Evolutionary conservation across 192 early-diverging fungal species (phyloP), one percentile per base, ranked within the genome.

Genomic region (Powellomyces hirtus): DNA sequence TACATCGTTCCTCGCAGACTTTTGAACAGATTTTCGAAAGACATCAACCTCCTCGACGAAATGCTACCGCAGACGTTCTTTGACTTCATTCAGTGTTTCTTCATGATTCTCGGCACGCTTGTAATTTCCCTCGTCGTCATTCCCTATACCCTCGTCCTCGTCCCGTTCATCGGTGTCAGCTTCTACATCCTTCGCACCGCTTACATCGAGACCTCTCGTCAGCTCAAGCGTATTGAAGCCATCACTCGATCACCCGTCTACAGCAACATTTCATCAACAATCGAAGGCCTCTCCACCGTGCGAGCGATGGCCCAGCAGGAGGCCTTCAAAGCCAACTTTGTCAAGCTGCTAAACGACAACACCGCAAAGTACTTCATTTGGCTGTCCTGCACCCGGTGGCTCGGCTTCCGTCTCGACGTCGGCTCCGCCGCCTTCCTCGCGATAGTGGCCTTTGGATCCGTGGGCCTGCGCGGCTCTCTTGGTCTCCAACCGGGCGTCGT

Each of bases 261-360:
- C 77, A 51, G 81, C 70, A 66, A 64, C 77, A 27, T 91, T 78
- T 72, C 78, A 6, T 79, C 88, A 26, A 81, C 90, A 0, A 59
- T 91, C 34, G 91, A 88, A 20, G 92, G 91, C 0, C 69, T 88
- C 26, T 80, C 85, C 0, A 82, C 83, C 44, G 88, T 94, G 42
- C 84, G 91, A 37, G 79, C 90, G 0, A 38, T 45, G 45, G 35
- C 35, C 35, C 59, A 38, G 4, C 34, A 36, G 35, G 59, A 33
- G 38, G 36, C 75, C 33, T 77, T 85, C 67, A 73, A 75, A 33
- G 83, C 77, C 2, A 80, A 83, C 31, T 86, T 89, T 55, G 73
- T 79, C 53, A 62, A 76, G 59, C 71, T 83, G 4, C 76, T 79
- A 5, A 86, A 93, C 73, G 74, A 87, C 18, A 84, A 88, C 53